Conservation (phyloP, 2,329 filamentous ascomycete genomes). For the Tolypocladium cylindrosporum region DNA sequence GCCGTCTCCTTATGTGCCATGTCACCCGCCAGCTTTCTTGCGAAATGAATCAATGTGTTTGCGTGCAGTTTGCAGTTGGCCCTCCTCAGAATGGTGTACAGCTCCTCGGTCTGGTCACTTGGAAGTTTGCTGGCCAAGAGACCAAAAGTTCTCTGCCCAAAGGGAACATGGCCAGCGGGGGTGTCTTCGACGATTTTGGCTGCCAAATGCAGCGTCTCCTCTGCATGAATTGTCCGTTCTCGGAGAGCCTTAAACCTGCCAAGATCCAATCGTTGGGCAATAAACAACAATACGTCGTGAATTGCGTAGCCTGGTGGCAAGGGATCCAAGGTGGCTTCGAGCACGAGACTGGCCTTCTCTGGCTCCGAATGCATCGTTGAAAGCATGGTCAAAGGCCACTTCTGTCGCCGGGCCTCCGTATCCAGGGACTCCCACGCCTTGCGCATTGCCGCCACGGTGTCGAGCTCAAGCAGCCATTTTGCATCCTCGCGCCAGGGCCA, state of each 20-base stretch:
- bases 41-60: constrained; percentile 38
- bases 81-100: constrained; percentile 24
- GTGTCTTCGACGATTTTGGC: constrained; percentile 18
- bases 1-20: constrained; percentile 29
- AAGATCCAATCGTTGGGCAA: constrained; percentile 14
- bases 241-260: constrained; percentile 7
- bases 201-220: constrained; percentile 18
- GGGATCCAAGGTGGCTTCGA: constrained; percentile 27
- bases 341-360: constrained; percentile 18
- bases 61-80: constrained; percentile 21
- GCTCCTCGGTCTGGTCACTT: constrained; percentile 17
- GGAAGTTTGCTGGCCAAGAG: constrained; percentile 18
- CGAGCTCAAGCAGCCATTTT: constrained; percentile 19
- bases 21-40: constrained; percentile 31
- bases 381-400: constrained; percentile 25
- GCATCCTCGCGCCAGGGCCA: constrained; percentile 16
- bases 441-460: constrained; percentile 19
- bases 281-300: constrained; percentile 23
- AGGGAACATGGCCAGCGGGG: constrained; percentile 18
- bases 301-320: constrained; percentile 26
- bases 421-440: constrained; percentile 21
- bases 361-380: constrained; percentile 23
- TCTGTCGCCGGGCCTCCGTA: constrained; percentile 10
- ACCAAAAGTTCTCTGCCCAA: constrained; percentile 29
- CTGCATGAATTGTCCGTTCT: constrained; percentile 14